Percentiles rank a stretch among this genome's conserved stretches.
phyloP scores from a whole-genome alignment of 176 grass and related monocot species.

The Urochloa ruziziensis region DNA sequence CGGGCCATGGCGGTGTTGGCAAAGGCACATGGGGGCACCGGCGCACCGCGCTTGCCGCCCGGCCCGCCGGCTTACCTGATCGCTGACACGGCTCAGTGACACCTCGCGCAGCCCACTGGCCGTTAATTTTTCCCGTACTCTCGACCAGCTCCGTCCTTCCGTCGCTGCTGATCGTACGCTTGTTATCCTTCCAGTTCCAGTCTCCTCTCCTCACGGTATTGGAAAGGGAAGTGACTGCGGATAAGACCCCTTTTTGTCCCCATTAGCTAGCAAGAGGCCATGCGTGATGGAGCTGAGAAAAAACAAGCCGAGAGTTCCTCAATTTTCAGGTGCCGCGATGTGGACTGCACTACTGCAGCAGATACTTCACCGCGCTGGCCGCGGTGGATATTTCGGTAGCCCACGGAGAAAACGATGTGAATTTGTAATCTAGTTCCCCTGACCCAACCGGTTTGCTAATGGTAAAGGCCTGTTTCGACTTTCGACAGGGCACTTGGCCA shows the following conservation, averaged over 20 bases:
- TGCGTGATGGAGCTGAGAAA: not conserved
- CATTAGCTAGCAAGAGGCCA: not conserved
- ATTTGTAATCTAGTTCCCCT: not conserved
- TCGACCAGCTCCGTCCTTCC: not conserved
- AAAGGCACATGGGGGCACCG: no score
- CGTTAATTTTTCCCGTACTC: no score
- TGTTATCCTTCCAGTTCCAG: not conserved
- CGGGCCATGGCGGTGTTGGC: no score
- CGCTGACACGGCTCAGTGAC: no score
- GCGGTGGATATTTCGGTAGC: slow-evolving; percentile 11
- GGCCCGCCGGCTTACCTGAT: not conserved
- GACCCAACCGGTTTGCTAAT: not conserved
- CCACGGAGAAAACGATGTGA: not conserved
- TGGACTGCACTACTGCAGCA: not conserved
- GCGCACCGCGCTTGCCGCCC: no score
- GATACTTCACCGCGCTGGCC: not conserved
- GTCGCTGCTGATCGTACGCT: not conserved
- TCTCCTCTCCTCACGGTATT: not conserved
- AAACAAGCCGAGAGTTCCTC: not conserved
- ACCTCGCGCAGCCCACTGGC: no score
- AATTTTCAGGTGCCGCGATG: slow-evolving; percentile 3
- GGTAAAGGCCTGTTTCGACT: not conserved
- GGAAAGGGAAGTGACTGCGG: not conserved
- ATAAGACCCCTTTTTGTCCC: not conserved
- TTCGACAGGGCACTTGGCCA: not conserved